phyloP scores from a whole-genome alignment of 1,284 basidiomycete genomes.

The Ceratobasidium sp. region DNA sequence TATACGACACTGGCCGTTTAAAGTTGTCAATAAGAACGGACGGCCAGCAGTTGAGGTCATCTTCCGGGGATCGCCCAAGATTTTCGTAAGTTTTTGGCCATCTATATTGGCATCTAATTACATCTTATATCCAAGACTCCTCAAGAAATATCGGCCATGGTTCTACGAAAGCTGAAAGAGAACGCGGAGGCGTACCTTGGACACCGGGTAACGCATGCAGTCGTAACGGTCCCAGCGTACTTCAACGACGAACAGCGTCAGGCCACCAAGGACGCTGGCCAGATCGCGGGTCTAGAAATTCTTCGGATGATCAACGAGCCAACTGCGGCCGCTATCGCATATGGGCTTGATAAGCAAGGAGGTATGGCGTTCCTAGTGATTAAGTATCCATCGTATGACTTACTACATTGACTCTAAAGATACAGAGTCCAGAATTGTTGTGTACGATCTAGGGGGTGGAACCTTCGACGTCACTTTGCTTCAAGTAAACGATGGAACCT shows the following conservation, averaged over 20 bases:
- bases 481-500: conserved; percentile 62
- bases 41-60: conserved; percentile 67
- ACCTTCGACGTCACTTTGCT: conserved; percentile 69
- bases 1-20: conserved; percentile 60
- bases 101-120: conserved; percentile 2
- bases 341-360: conserved; percentile 60
- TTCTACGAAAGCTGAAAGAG: not conserved
- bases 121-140: conserved; percentile 20
- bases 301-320: conserved; percentile 66
- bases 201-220: conserved; percentile 58
- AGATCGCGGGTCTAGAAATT: conserved; percentile 62
- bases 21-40: conserved; percentile 61
- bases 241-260: conserved; percentile 68
- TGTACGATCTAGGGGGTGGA: conserved; percentile 65
- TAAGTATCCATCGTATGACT: not conserved
- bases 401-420: conserved; percentile 48
- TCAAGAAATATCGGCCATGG: not conserved
- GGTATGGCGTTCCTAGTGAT: not conserved
- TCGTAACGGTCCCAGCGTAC: conserved; percentile 63
- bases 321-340: conserved; percentile 64
- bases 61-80: conserved; percentile 64
- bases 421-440: conserved; percentile 65
- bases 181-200: not conserved
- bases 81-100: conserved; percentile 45
- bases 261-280: conserved; percentile 64